A percentile compares a stretch with the other conserved stretches of the same genome.
Conservation (phyloP, 805 yeast species). For the Ogataea kodamae region DNA sequence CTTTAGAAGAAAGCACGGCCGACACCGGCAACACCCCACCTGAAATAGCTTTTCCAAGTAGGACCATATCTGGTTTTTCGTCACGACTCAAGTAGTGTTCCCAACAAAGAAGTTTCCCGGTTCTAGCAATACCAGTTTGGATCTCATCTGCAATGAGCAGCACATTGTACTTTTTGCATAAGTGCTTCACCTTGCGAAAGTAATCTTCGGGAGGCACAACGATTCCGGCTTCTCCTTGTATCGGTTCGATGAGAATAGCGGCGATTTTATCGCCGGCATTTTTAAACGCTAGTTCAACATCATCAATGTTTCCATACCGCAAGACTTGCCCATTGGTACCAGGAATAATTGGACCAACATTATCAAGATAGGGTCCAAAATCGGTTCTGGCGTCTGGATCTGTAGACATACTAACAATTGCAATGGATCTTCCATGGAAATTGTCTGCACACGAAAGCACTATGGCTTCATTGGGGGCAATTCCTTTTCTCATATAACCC, state of each 20-base stretch:
- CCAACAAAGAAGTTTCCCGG: constrained; percentile 89
- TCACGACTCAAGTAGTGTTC: constrained; percentile 65
- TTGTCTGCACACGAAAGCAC: constrained; percentile 83
- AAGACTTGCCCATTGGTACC: constrained; percentile 58
- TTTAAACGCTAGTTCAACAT: constrained; percentile 75
- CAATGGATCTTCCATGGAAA: constrained; percentile 96
- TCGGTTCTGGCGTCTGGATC: constrained; percentile 87
- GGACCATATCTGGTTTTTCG: constrained; percentile 84
- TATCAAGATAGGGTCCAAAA: constrained; percentile 85
- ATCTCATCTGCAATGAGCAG: constrained; percentile 93
- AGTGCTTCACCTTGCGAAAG: constrained; percentile 62
- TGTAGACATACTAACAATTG: constrained; percentile 93
- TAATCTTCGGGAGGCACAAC: constrained; percentile 88
- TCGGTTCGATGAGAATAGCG: constrained; percentile 89
- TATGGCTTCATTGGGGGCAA: constrained; percentile 79
- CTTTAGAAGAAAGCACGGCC: constrained; percentile 85
- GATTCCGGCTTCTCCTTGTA: constrained; percentile 98
- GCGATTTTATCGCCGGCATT: constrained; percentile 87
- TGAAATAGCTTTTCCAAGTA: constrained; percentile 90
- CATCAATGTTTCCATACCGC: constrained; percentile 84
- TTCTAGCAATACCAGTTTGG: constrained; percentile 96
- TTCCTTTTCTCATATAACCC: constrained; percentile 89
- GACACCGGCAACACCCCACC: constrained; percentile 95
- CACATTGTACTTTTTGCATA: constrained; percentile 81
- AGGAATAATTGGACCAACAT: constrained; percentile 83